Base-by-base conservation (phyloP, 2,329 filamentous ascomycete genomes). In the Exophiala xenobiotica region DNA sequence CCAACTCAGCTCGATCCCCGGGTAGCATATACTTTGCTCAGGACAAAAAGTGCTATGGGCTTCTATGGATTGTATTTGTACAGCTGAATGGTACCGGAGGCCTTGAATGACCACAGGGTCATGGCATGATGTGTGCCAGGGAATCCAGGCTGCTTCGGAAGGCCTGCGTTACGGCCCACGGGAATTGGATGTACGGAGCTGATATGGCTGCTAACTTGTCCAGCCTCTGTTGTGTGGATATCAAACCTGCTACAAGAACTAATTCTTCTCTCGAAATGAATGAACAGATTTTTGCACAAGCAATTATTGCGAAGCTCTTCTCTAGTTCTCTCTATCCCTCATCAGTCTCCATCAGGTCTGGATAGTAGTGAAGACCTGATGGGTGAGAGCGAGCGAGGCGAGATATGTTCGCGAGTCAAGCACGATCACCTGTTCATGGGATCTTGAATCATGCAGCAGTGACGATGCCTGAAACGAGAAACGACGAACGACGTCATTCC, bases 141-240 rank as follows among this genome's bases (percentile, higher is more conserved):
- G n/a, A n/a, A n/a, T n/a, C n/a, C n/a, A n/a, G n/a, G n/a, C n/a
- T n/a, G n/a, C n/a, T n/a, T n/a, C n/a, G n/a, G n/a, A n/a, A n/a
- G n/a, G n/a, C n/a, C n/a, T n/a, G n/a, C n/a, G n/a, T n/a, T n/a
- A n/a, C n/a, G n/a, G n/a, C n/a, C n/a, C n/a, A n/a, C n/a, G n/a
- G n/a, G n/a, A n/a, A n/a, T n/a, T n/a, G n/a, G n/a, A n/a, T n/a
- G n/a, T n/a, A 23, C 19, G 26, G 41, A 46, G 35, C 27, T 37
- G 49, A 23, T 14, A 45, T 37, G 56, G 58, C 58, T 61, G 59
- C 57, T 61, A 61, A 61, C 59, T 48, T 61, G 59, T 52, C 55
- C 59, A 61, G 58, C 54, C 49, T 44, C 6, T 31, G 37, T 11
- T 44, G 22, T 18, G 27, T 12, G 42, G 16, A 29, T 38, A 44